phyloP scores from a whole-genome alignment of 1,284 basidiomycete genomes.

The Sanghuangporus baumii region DNA sequence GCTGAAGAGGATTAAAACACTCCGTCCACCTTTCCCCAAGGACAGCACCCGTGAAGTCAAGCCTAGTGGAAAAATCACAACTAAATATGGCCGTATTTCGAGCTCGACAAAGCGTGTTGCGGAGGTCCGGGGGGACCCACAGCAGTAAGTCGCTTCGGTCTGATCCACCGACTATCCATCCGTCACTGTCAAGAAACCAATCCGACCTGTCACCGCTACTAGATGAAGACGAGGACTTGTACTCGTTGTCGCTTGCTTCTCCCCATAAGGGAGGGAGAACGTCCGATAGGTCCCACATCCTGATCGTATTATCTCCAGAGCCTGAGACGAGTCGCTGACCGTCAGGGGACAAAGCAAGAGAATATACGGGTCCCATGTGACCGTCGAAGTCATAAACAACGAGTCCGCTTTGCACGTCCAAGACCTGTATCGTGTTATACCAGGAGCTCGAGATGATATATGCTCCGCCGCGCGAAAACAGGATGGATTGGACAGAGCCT shows the following conservation, averaged over 20 bases:
- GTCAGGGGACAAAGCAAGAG: not conserved
- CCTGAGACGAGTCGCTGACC: not conserved
- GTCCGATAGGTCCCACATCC: slow-evolving; percentile 11
- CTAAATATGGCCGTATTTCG: not conserved
- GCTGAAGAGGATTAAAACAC: not conserved
- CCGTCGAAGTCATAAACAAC: not conserved
- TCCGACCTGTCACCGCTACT: not conserved
- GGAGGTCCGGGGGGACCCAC: not conserved
- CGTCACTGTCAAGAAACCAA: not conserved
- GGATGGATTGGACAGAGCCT: not conserved
- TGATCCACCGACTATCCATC: not conserved
- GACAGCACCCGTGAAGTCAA: not conserved
- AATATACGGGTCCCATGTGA: not conserved
- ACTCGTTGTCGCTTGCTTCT: not conserved
- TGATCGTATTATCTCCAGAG: slow-evolving; percentile 4
- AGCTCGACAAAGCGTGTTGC: not conserved
- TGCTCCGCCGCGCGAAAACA: not conserved
- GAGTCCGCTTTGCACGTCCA: not conserved
- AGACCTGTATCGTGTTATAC: not conserved
- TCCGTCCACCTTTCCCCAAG: not conserved
- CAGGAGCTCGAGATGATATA: not conserved
- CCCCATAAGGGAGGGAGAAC: not conserved
- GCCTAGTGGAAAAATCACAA: not conserved
- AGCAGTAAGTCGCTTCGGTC: not conserved
- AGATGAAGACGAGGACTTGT: not conserved